A percentile compares a stretch with the other conserved stretches of the same genome.
These are phyloP conservation scores for Plantago lanceolata DNA, from an alignment of 305 asterid species.

Conservation along the genomic window DNA sequence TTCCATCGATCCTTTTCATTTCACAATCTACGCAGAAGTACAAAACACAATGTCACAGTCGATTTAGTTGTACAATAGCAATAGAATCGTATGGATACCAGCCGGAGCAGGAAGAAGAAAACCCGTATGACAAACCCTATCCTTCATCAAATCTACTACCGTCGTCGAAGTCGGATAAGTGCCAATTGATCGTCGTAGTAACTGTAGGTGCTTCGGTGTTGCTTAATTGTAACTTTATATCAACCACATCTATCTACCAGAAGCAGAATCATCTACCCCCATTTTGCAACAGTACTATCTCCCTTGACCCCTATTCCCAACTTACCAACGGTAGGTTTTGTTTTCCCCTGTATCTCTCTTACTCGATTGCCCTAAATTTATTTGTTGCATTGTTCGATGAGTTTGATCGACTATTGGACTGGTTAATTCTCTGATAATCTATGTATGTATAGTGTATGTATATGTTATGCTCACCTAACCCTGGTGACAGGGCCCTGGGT, in stretches of 20 bases:
- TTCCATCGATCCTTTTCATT: no score
- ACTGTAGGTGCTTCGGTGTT: neutral
- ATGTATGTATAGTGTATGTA: no score
- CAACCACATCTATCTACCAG: neutral
- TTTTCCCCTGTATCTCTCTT: no score
- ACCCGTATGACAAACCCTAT: conserved; percentile 1
- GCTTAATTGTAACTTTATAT: neutral
- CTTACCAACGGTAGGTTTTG: neutral
- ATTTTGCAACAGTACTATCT: neutral
- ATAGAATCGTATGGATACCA: neutral
- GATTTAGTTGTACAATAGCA: no score
- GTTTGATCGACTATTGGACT: no score
- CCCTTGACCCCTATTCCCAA: neutral
- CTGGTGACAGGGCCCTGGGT: conserved; percentile 91
- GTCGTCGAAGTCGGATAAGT: neutral
- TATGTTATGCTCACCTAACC: no score
- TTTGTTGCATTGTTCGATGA: no score
- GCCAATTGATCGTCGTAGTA: neutral
- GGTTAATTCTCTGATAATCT: no score
- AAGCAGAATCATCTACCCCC: neutral
- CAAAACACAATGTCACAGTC: no score
- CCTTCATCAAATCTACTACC: conserved; percentile 3
- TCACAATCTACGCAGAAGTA: no score
- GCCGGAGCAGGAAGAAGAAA: neutral
- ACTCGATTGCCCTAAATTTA: no score